These are phyloP conservation scores for Porcisia hertigi DNA, from an alignment of 208 protist genomes.

Conservation along the genomic window DNA sequence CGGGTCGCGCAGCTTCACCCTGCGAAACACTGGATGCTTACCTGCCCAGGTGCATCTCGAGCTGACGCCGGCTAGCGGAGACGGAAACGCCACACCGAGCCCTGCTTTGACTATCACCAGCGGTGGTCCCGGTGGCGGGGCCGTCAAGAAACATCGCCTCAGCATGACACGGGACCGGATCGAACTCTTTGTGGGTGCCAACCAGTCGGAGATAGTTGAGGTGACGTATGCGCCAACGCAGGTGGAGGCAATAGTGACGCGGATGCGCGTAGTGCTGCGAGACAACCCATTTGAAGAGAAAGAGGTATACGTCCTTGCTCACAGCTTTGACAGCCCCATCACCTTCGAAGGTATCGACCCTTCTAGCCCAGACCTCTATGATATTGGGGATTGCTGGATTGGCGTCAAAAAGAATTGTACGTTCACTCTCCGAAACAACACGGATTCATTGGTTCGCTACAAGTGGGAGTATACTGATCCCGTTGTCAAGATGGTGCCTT, in stretches of 20 bases:
- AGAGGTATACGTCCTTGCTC: conserved; percentile 72
- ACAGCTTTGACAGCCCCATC: conserved; percentile 85
- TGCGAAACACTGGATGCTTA: conserved; percentile 90
- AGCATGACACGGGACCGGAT: neutral
- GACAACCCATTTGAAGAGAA: conserved; percentile 96
- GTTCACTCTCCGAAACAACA: conserved; percentile 90
- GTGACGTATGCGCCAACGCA: conserved; percentile 61
- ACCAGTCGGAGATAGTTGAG: conserved; percentile 53
- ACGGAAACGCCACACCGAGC: conserved; percentile 32
- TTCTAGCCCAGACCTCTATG: conserved; percentile 65
- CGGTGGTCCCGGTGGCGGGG: conserved; percentile 17
- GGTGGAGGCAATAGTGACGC: conserved; percentile 47
- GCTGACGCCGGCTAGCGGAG: conserved; percentile 15
- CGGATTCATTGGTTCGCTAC: conserved; percentile 71
- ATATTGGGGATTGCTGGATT: conserved; percentile 88
- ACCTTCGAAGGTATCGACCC: conserved; percentile 93
- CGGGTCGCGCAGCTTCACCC: conserved; percentile 48
- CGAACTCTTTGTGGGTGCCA: conserved; percentile 67
- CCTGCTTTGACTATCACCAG: conserved; percentile 35
- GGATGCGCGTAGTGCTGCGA: conserved; percentile 72
- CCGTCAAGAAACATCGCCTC: conserved; percentile 38
- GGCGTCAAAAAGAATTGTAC: conserved; percentile 51
- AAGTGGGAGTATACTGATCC: conserved; percentile 51
- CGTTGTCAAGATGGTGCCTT: conserved; percentile 40
- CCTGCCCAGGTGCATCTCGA: conserved; percentile 79